Base-by-base conservation (phyloP, 2,329 filamentous ascomycete genomes). In the Juglanconis juglandina region DNA sequence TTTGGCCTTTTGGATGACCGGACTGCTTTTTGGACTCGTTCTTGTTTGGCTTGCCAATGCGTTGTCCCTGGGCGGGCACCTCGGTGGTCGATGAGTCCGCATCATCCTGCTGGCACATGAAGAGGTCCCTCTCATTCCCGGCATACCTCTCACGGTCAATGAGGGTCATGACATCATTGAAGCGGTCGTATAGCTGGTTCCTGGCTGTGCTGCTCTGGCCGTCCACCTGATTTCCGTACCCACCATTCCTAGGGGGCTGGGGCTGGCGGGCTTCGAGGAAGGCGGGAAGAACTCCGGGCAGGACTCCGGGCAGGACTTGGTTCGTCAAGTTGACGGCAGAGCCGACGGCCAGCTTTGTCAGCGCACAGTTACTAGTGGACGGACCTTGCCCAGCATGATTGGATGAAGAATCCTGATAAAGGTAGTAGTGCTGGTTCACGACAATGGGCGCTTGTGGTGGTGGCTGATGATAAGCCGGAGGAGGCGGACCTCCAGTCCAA, bases 101-200 rank as follows among this genome's bases (percentile, higher is more conserved):
- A n/a, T 47, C 47, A n/a, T 47, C 33, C 1, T 71, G 65, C 55
- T 72, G 71, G 66, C 76, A 81, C 7, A 71, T 69, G 58, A 79
- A 79, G 41, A 88, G 73, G 57, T 85, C 83, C 56, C 76, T 78
- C 68, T 89, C 83, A 61, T 81, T 74, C 4, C 82, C 81, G 13
- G 71, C 67, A 33, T 79, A 78, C 35, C 74, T 76, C 33, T 90
- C 88, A 24, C 81, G 78, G 70, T 93, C 90, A 58, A 93, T 92
- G 34, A 83, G 79, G 1, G 89, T 91, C 70, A 93, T 85, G 59
- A 91, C 80, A 49, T 84, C 76, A 70, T 91, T 83, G 62, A 93
- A 81, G 56, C 85, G 85, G 3, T 78, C 77, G 13, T 79, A 82
- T 51, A 92, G 82, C 58, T 85, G 75, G 67, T 90, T 84, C 66